phyloP scores from a whole-genome alignment of 2,329 filamentous ascomycete genomes.

The Aspergillus tubingensis region DNA sequence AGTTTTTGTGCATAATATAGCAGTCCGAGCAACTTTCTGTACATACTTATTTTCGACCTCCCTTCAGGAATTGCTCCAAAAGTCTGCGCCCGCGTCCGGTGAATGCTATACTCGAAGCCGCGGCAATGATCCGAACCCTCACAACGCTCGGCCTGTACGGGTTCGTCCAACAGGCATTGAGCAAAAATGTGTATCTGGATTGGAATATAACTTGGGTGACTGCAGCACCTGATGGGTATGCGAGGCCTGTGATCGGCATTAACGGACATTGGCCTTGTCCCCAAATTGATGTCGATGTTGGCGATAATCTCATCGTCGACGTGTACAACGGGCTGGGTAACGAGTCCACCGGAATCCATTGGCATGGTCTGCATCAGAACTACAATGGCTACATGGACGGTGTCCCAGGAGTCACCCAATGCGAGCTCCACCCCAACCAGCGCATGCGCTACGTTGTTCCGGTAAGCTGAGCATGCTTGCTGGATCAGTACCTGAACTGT shows the following conservation, averaged over 20 bases:
- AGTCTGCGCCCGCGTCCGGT: neutral
- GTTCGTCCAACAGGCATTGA: neutral
- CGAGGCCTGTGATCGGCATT: neutral
- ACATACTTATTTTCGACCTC: neutral
- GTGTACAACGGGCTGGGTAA: slow-evolving; percentile 44
- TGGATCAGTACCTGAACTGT: neutral
- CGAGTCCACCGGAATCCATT: slow-evolving; percentile 50
- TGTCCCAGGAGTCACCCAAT: slow-evolving; percentile 65
- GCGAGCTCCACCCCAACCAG: slow-evolving; percentile 64
- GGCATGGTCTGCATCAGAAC: slow-evolving; percentile 71
- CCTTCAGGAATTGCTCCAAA: neutral
- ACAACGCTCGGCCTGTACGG: slow-evolving; percentile 1
- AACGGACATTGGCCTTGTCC: slow-evolving; percentile 54
- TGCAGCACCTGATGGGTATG: slow-evolving; percentile 1
- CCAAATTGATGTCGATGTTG: slow-evolving; percentile 45
- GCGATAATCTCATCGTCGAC: slow-evolving; percentile 42
- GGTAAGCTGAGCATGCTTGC: slow-evolving; percentile 29
- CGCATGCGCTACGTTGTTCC: slow-evolving; percentile 69
- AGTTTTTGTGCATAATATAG: neutral
- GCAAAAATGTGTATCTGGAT: slow-evolving; percentile 44
- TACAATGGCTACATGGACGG: slow-evolving; percentile 73
- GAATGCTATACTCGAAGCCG: slow-evolving; percentile 2
- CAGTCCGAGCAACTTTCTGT: neutral
- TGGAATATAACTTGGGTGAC: slow-evolving; percentile 9
- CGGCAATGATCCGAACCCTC: slow-evolving; percentile 3